phyloP scores from a whole-genome alignment of 306 rosid species.

The Parietaria judaica region DNA sequence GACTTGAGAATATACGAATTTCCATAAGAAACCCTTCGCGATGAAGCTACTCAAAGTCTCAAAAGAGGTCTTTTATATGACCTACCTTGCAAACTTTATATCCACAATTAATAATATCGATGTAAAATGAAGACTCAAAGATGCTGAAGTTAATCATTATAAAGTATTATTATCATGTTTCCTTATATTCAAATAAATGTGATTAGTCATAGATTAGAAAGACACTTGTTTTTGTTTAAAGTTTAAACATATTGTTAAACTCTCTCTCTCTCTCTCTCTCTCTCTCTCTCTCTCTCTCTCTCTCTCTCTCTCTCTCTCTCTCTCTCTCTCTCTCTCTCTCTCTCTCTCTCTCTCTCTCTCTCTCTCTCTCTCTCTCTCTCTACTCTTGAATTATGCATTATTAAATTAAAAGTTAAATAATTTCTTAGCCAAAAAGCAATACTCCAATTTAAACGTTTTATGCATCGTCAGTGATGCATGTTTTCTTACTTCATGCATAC shows the following conservation, averaged over 20 bases:
- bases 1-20: not conserved
- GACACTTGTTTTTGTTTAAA: constrained; percentile 37
- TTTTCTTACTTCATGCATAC: constrained; percentile 22
- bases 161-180: constrained; percentile 20
- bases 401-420: not conserved
- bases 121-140: constrained; percentile 22
- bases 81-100: constrained; percentile 3
- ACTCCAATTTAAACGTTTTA: not conserved
- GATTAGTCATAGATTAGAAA: constrained; percentile 20
- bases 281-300: too few relatives aligned
- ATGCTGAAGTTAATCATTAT: constrained; percentile 22
- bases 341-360: too few relatives aligned
- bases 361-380: not conserved
- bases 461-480: constrained; percentile 20
- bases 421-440: constrained; percentile 12
- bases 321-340: not conserved
- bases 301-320: too few relatives aligned
- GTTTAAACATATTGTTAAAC: constrained; percentile 11
- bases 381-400: not conserved
- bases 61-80: constrained; percentile 11
- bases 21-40: not conserved
- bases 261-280: not conserved
- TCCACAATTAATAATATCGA: constrained; percentile 4
- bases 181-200: not conserved
- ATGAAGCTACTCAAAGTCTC: constrained; percentile 8